phyloP scores from a whole-genome alignment of 768 basidiomycete genomes.

The Hebeloma cylindrosporum region DNA sequence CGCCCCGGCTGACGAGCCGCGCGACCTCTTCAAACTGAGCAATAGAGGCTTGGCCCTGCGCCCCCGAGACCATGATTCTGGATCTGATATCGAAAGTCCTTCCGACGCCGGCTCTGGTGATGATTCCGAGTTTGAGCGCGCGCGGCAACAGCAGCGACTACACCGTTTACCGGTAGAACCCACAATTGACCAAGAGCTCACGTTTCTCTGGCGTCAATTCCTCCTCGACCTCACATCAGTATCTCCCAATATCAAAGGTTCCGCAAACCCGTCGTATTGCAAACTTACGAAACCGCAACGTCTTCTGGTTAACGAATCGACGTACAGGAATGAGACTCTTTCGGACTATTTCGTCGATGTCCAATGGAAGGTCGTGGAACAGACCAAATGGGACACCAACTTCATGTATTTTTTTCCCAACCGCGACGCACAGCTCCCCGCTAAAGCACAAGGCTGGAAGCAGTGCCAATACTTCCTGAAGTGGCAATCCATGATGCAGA shows the following conservation, averaged over 20 bases:
- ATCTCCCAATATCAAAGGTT: constrained; percentile 16
- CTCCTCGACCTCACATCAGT: constrained; percentile 21
- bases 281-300: constrained; percentile 9
- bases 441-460: constrained; percentile 15
- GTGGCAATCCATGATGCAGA: constrained; percentile 10
- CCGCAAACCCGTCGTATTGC: constrained; percentile 13
- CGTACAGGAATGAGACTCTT: constrained; percentile 16
- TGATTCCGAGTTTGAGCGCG: constrained; percentile 15
- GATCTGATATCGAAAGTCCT: constrained; percentile 12
- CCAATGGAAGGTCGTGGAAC: constrained; percentile 13
- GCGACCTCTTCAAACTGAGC: constrained; percentile 7
- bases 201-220: constrained; percentile 23
- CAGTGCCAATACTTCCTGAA: constrained; percentile 3
- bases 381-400: constrained; percentile 11
- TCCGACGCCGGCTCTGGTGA: not conserved
- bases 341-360: constrained; percentile 17
- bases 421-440: not conserved
- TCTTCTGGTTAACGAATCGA: constrained; percentile 6
- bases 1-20: not conserved
- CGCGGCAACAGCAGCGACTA: not conserved
- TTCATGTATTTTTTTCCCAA: constrained; percentile 23
- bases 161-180: not conserved
- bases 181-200: constrained; percentile 14
- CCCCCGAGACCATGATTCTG: not conserved
- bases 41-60: not conserved